phyloP scores from a whole-genome alignment of 2,329 filamentous ascomycete genomes.

The Fulvia fulva region DNA sequence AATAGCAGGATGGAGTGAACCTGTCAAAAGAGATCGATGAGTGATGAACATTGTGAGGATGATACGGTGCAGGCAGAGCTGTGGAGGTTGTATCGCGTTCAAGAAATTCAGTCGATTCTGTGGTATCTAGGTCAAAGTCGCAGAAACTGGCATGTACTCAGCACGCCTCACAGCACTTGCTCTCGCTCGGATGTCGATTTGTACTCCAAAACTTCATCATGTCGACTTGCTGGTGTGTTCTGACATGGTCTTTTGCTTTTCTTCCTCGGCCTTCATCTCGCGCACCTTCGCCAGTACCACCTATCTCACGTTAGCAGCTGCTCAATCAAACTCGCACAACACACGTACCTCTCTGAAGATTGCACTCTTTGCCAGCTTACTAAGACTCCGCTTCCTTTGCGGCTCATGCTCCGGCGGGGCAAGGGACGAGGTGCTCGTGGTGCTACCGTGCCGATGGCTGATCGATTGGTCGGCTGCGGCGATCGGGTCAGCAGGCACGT shows the following conservation, averaged over 20 bases:
- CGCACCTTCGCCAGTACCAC: constrained; percentile 82
- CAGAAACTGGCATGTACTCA: not conserved
- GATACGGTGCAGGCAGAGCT: not conserved
- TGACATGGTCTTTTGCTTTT: constrained; percentile 39
- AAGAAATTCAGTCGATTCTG: not conserved
- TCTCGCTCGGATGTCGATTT: not conserved
- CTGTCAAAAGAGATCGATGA: no score
- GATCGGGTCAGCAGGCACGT: constrained; percentile 60
- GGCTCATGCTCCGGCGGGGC: constrained; percentile 24
- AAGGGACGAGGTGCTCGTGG: constrained; percentile 10
- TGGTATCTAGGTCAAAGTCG: not conserved
- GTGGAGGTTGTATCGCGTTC: not conserved
- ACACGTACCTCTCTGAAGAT: constrained; percentile 82
- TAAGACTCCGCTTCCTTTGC: constrained; percentile 50
- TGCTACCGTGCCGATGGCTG: not conserved
- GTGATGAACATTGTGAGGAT: not conserved
- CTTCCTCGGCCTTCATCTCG: constrained; percentile 84
- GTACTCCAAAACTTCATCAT: not conserved
- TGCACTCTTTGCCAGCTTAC: constrained; percentile 59
- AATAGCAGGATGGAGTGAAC: not conserved
- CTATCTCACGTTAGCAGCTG: constrained; percentile 18
- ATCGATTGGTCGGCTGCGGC: constrained; percentile 50
- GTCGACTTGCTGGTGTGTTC: constrained; percentile 17
- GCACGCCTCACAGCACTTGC: not conserved
- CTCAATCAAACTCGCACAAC: not conserved